A percentile compares a stretch with the other conserved stretches of the same genome.
Conservation (phyloP, 768 basidiomycete genomes). For the Galerina marginata region DNA sequence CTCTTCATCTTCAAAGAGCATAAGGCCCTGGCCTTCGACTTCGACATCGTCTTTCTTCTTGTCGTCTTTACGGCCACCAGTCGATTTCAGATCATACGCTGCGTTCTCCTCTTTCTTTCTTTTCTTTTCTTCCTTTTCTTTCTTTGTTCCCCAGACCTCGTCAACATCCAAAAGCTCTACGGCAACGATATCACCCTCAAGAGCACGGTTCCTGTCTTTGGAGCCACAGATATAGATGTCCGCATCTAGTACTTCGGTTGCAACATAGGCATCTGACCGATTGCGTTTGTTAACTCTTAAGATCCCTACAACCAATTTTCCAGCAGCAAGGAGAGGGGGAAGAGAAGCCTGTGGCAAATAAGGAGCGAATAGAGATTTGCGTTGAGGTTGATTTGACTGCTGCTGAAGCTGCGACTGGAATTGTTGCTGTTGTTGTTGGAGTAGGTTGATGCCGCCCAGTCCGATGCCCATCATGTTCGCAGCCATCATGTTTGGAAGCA, state of each 20-base stretch:
- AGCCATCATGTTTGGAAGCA: conserved; percentile 97
- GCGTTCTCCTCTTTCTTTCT: conserved; percentile 99
- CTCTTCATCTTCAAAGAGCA: conserved; percentile 98
- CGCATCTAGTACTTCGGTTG: conserved; percentile 96
- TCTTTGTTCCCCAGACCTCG: conserved; percentile 98
- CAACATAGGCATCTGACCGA: conserved; percentile 97
- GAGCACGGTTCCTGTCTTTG: conserved; percentile 96
- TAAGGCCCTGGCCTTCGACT: conserved; percentile 96
- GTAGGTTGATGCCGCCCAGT: conserved; percentile 79
- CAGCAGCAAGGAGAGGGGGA: conserved; percentile 93
- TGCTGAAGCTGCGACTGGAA: conserved; percentile 97
- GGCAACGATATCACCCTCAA: conserved; percentile 98
- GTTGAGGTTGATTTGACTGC: conserved; percentile 88
- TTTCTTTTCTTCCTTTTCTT: conserved; percentile 99
- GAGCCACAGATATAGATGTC: conserved; percentile 99
- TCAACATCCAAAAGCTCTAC: conserved; percentile 98
- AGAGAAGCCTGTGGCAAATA: conserved; percentile 98
- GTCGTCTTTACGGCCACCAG: conserved; percentile 85
- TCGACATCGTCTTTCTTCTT: conserved; percentile 99
- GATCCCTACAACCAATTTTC: conserved; percentile 97
- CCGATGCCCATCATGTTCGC: conserved; percentile 95
- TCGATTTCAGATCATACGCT: conserved; percentile 85
- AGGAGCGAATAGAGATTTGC: conserved; percentile 98
- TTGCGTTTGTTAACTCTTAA: conserved; percentile 98
- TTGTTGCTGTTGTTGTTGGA: conserved; percentile 93